Conservation (phyloP, 768 basidiomycete species). For the Amanita pseudoporphyria region DNA sequence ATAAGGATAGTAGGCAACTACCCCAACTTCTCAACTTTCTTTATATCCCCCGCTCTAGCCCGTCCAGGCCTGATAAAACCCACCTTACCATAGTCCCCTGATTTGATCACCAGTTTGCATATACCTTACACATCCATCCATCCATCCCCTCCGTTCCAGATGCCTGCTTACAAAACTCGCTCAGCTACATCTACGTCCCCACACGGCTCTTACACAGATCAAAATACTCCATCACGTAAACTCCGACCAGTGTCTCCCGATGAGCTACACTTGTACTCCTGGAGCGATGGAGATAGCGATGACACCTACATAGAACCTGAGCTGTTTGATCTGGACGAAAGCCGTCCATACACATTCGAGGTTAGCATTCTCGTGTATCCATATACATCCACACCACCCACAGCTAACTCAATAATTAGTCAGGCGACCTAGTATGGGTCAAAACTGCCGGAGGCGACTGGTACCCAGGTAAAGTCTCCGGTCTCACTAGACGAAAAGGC, state of each 20-base stretch:
- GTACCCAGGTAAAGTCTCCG: constrained; percentile 38
- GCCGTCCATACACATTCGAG: constrained; percentile 43
- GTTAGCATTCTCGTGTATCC: constrained; percentile 21
- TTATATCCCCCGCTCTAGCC: background rate
- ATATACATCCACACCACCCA: constrained; percentile 4
- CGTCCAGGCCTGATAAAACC: background rate
- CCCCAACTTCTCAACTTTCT: background rate
- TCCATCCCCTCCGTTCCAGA: background rate
- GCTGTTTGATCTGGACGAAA: constrained; percentile 37
- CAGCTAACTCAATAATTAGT: constrained; percentile 19
- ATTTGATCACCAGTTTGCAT: constrained; percentile 3
- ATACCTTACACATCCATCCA: background rate
- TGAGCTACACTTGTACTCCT: constrained; percentile 20
- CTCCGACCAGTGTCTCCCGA: constrained; percentile 25
- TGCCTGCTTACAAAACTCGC: constrained; percentile 5
- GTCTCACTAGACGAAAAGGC: constrained; percentile 33
- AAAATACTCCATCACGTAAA: constrained; percentile 11
- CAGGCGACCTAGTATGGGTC: constrained; percentile 43
- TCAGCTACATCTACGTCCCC: background rate
- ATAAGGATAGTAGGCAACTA: background rate
- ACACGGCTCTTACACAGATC: background rate
- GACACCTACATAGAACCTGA: constrained; percentile 19
- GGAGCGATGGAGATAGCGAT: constrained; percentile 27
- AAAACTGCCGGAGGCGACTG: constrained; percentile 40
- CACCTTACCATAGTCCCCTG: constrained; percentile 1